These are phyloP conservation scores for barrel medic (Medicago truncatula) DNA, from an alignment of 306 rosid species.

Conservation along the genomic window MtrunA17r5.0-ANR NC_053043.1:5801001-5801500, in stretches of 20 bases:
- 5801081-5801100: slow-evolving; percentile 79
- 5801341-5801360: neutral
- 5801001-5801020: slow-evolving; percentile 35
- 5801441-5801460: no score
- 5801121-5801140: slow-evolving; percentile 25
- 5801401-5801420: slow-evolving; percentile 1
- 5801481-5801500: neutral
- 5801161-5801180: neutral
- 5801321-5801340: neutral
- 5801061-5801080: slow-evolving; percentile 97
- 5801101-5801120: slow-evolving; percentile 37
- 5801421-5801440: neutral
- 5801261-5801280: slow-evolving; percentile 12
- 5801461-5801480: neutral
- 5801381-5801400: neutral
- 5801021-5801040: slow-evolving; percentile 68
- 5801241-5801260: slow-evolving; percentile 18
- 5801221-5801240: neutral
- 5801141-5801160: neutral
- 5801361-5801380: neutral
- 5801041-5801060: slow-evolving; percentile 98
- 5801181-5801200: slow-evolving; percentile 4
- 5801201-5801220: neutral
- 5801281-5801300: slow-evolving; percentile 9
- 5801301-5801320: neutral